Evolutionary conservation across 768 basidiomycete genomes (phyloP).

Genomic region (Pulveroboletus sp.): DNA sequence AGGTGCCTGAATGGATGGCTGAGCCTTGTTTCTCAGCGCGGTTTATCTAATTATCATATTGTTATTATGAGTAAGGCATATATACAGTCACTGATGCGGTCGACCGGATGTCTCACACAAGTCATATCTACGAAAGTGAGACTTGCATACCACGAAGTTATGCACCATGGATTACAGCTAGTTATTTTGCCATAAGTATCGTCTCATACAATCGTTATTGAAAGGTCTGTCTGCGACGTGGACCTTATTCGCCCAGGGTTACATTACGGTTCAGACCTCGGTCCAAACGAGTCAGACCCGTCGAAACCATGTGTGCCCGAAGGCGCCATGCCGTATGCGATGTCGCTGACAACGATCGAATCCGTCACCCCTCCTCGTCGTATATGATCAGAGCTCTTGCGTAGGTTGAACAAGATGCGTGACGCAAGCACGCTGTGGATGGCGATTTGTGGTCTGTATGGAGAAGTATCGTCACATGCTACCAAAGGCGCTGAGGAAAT

Average conservation of each 20-base stretch:
- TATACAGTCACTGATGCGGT: background rate
- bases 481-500: background rate
- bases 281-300: background rate
- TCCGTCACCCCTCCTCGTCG: background rate
- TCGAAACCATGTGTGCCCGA: background rate
- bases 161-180: too few species aligned
- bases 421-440: constrained; percentile 7
- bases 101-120: too few species aligned
- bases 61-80: too few species aligned
- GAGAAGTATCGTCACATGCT: background rate
- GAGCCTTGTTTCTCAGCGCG: too few species aligned
- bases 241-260: background rate
- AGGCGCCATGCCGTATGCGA: background rate
- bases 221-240: background rate
- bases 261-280: too few species aligned
- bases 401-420: too few species aligned
- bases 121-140: too few species aligned
- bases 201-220: too few species aligned
- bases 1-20: background rate
- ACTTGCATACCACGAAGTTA: too few species aligned
- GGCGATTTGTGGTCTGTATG: constrained; percentile 2
- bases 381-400: too few species aligned
- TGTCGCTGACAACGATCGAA: background rate
- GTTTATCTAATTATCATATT: too few species aligned
- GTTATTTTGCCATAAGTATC: too few species aligned